Evolutionary conservation across 192 early-diverging fungal species (phyloP).

Genomic region (Umbelopsis vinacea): DNA sequence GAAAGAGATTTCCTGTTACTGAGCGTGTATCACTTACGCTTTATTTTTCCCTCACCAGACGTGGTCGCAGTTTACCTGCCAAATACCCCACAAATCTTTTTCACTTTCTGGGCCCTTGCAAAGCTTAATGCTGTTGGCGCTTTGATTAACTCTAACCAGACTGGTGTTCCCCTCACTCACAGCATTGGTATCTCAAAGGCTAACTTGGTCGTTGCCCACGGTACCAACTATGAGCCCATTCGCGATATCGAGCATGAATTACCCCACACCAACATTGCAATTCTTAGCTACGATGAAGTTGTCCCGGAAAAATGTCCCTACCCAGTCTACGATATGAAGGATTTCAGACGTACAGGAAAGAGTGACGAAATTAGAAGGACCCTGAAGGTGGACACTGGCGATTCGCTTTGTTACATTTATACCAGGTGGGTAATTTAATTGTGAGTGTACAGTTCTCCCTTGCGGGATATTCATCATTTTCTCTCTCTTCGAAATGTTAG

Average conservation of each 20-base stretch:
- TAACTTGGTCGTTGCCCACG: neutral
- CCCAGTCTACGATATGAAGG: neutral
- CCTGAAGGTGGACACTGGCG: neutral
- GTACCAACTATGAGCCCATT: constrained; percentile 5
- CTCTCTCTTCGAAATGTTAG: neutral
- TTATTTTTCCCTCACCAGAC: neutral
- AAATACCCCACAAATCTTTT: constrained; percentile 16
- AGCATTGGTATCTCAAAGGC: neutral
- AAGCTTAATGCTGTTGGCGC: constrained; percentile 12
- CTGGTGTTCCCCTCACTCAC: neutral
- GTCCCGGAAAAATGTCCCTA: constrained; percentile 3
- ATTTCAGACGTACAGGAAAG: neutral
- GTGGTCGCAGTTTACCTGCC: constrained; percentile 17
- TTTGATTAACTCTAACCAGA: constrained; percentile 15
- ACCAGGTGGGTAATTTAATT: neutral
- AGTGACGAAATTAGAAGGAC: constrained; percentile 4
- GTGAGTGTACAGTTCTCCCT: too few species aligned
- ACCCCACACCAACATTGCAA: neutral
- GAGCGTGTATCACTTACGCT: neutral
- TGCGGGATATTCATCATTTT: neutral
- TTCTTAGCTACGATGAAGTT: neutral
- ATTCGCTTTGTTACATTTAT: constrained; percentile 14
- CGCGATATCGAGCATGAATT: neutral
- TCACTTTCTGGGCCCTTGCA: constrained; percentile 5
- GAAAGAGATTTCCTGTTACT: neutral